Evolutionary conservation across 305 asterid genomes (phyloP).

Genomic region (Ajuga reptans): DNA sequence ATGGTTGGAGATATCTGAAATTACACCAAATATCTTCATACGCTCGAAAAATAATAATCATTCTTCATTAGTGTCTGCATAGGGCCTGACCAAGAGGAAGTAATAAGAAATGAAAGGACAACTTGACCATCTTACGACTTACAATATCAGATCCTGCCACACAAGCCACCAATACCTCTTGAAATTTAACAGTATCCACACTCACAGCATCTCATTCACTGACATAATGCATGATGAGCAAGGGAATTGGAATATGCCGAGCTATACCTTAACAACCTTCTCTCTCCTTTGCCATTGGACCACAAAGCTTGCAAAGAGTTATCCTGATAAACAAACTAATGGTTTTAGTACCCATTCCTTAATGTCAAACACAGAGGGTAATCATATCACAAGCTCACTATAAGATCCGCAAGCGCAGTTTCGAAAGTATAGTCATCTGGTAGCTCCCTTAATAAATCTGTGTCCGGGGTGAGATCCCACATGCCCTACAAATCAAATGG

Average conservation of each 20-base stretch:
- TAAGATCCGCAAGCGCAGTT: conserved; percentile 79
- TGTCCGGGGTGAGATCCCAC: conserved; percentile 87
- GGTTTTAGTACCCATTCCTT: conserved; percentile 2
- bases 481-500: conserved; percentile 44
- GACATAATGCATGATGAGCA: not conserved
- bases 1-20: not conserved
- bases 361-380: conserved; percentile 11
- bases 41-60: not conserved
- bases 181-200: not conserved
- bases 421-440: conserved; percentile 58
- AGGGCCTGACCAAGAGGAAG: not conserved
- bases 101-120: not conserved
- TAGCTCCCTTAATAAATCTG: conserved; percentile 59
- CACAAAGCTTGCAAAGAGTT: conserved; percentile 76
- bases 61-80: not conserved
- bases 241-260: not conserved
- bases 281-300: conserved; percentile 35
- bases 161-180: not conserved
- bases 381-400: conserved; percentile 38
- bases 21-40: not conserved
- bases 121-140: not conserved
- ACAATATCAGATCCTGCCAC: too few species aligned
- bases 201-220: not conserved
- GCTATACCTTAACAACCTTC: conserved; percentile 45
- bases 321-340: conserved; percentile 40